Base-by-base conservation (phyloP, 805 yeast species). In the Myxozyma kluyveri region DNA sequence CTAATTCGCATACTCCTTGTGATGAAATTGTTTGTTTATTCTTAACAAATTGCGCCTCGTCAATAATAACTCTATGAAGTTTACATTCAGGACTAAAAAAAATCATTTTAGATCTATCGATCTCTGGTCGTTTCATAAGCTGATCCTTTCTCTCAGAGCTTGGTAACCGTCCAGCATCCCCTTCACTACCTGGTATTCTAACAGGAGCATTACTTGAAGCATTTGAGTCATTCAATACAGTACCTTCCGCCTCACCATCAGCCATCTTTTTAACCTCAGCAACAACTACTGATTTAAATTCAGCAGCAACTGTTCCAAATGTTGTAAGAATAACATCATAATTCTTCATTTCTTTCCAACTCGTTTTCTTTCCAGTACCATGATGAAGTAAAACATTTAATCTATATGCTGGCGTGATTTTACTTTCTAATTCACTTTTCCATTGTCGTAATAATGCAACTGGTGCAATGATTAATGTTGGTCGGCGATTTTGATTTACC, bases 21-120 rank as follows among this genome's bases (percentile, higher is more conserved):
- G 86, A 1, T 96, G 87, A 0, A 96, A 88, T 68, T 0, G 84
- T 66, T 10, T 64, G 64, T 47, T 66, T 66, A 59, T 80, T 80
- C 69, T 91, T 91, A 68, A 91, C 93, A 12, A 97, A 97, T 69
- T 91, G 99, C 0, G 98, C 98, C 71, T 91, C 99, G 71, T 91
- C 99, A 50, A 91, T 73, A 63, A 91, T 88, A 97, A 91, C 91
- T 69, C 91, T 93, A 70, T 91, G 98, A 98, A 98, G 93, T 69
- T 87, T 90, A 81, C 93, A 82, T 63, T 91, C 85, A 68, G 88
- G 96, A 67, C 66, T 71, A 91, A 85, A 71, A 90, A 91, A 57
- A 88, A 88, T 5, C 90, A 90, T 73, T 91, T 98, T 6, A 95
- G 88, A n/a, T 91, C 98, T 23, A 91, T 90, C 69, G n/a, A n/a